Evolutionary conservation across 495 filamentous ascomycete species (phyloP), one percentile per base, ranked within the genome.

Genomic region (Xylaria longipes): DNA sequence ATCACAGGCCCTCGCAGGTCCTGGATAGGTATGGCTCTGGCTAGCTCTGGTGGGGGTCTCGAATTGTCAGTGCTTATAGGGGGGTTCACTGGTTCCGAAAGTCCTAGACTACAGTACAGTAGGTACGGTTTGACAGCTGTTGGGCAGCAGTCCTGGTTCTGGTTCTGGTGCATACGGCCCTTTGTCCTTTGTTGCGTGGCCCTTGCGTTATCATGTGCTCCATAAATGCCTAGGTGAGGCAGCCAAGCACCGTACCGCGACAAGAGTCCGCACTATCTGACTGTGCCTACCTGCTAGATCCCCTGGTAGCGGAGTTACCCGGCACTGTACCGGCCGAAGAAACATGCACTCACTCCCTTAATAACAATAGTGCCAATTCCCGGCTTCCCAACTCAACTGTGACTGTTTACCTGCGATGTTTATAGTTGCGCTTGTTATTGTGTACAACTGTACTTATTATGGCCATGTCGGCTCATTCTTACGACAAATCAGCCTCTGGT

Each of bases 11-110:
- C 9, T 14, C 15, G 7, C 27, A 46, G 37, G 41, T 8, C 25
- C 41, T 22, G 25, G 56, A 60, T 69, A 70, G n/a, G n/a, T n/a
- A n/a, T 62, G 54, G 15, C 20, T 52, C 9, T 62, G 45, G n/a
- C n/a, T n/a, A n/a, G n/a, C n/a, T n/a, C n/a, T n/a, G n/a, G n/a
- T 56, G 67, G 67, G 65, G 65, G 48, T 54, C 48, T 54, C 48
- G 20, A 58, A 35, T 4, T 35, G 56, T 20, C 12, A 22, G 58
- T 22, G 1, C 58, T 62, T 12, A 11, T 14, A 62, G 22, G 27
- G 31, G 2, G 7, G 11, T 62, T 14, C 22, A 45, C 22, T 39
- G 25, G 50, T 60, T 22, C 33, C 5, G 37, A 43, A 52, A 35
- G n/a, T 35, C 63, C 63, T 46, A 57, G 20, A 8, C n/a, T n/a